These are phyloP conservation scores for Blastomyces parvus DNA, from an alignment of 2,329 filamentous ascomycete species.

Conservation along the genomic window DNA sequence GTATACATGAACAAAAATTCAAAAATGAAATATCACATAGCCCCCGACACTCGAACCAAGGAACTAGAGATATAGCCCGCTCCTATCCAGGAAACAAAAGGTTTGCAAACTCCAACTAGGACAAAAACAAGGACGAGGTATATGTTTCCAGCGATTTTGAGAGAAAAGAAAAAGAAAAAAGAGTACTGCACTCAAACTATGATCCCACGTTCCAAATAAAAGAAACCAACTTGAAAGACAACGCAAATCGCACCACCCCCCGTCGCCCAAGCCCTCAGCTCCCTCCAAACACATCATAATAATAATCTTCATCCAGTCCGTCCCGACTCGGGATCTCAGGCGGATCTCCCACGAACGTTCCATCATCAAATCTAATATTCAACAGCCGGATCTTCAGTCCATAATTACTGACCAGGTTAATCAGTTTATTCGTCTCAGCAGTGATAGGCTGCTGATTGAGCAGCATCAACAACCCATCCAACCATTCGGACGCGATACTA, in stretches of 20 bases:
- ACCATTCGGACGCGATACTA: conserved; percentile 85
- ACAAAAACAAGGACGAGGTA: neutral
- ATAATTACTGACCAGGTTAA: conserved; percentile 77
- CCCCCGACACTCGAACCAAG: neutral
- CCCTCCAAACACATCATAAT: conserved; percentile 62
- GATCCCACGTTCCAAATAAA: neutral
- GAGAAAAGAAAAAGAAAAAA: neutral
- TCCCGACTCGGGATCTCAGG: conserved; percentile 72
- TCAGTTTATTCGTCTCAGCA: conserved; percentile 85
- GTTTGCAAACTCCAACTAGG: neutral
- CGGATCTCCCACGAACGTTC: conserved; percentile 56
- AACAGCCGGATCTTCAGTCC: conserved; percentile 85
- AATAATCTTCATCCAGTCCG: conserved; percentile 86
- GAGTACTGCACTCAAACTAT: neutral
- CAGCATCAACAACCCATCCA: conserved; percentile 90
- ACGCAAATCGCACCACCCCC: neutral
- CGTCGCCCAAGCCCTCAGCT: neutral
- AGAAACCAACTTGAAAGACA: conserved; percentile 13
- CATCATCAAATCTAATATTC: conserved; percentile 82
- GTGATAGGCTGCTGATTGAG: conserved; percentile 93
- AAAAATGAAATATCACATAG: neutral
- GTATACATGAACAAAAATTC: neutral
- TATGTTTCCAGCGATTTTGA: neutral
- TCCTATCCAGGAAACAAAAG: neutral
- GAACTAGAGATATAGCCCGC: neutral